phyloP scores from a whole-genome alignment of 2,329 filamentous ascomycete species.

The Ascosphaera pollenicola region DNA sequence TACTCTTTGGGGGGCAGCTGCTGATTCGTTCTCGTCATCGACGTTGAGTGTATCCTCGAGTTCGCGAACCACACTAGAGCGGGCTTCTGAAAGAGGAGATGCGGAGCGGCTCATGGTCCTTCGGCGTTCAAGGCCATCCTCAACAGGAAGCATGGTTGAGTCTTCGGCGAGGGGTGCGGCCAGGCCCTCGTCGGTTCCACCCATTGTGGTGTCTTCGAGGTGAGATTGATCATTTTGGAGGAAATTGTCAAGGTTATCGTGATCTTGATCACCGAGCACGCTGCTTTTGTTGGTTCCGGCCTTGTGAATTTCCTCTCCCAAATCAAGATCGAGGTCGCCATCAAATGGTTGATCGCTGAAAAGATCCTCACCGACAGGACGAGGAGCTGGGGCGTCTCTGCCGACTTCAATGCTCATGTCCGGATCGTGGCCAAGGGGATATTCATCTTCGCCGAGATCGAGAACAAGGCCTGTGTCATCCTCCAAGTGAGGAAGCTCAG shows the following conservation, averaged over 20 bases:
- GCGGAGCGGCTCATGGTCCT: constrained; percentile 14
- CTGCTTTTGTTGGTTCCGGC: constrained; percentile 20
- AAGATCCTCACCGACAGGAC: constrained; percentile 32
- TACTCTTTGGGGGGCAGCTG: constrained; percentile 48
- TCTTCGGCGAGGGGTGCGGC: constrained; percentile 36
- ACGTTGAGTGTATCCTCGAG: constrained; percentile 38
- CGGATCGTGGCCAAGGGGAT: constrained; percentile 37
- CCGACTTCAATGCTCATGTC: constrained; percentile 63
- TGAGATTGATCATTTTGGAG: constrained; percentile 20
- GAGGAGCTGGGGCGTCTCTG: constrained; percentile 55
- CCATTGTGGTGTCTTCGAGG: constrained; percentile 28
- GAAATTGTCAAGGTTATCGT: constrained; percentile 37
- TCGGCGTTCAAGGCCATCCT: constrained; percentile 13
- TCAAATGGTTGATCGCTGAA: constrained; percentile 29
- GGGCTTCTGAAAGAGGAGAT: constrained; percentile 32
- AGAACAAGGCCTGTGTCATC: constrained; percentile 55
- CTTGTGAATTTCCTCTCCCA: constrained; percentile 20
- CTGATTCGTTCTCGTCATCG: constrained; percentile 27
- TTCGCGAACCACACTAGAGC: constrained; percentile 31
- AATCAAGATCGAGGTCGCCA: constrained; percentile 31
- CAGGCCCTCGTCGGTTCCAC: constrained; percentile 28
- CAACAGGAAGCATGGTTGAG: constrained; percentile 12
- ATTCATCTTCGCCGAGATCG: constrained; percentile 41
- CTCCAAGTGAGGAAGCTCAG: constrained; percentile 31
- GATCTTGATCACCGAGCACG: constrained; percentile 13